phyloP scores from a whole-genome alignment of 768 basidiomycete genomes.

The Lepiota venenata region DNA sequence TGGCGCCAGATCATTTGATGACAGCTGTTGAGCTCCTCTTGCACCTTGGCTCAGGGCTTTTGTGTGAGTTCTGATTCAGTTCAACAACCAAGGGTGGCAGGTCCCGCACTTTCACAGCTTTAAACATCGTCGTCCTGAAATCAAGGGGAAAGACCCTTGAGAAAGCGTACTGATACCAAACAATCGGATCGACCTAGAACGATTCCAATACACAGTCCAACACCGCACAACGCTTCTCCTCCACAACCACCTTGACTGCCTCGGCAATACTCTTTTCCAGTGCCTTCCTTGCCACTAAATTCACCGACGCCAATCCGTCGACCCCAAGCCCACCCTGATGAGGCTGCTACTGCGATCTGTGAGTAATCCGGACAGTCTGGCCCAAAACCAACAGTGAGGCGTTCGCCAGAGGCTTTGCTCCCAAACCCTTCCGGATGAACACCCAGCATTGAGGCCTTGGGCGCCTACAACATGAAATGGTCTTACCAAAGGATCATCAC shows the following conservation, averaged over 20 bases:
- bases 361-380: slow-evolving; percentile 58
- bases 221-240: slow-evolving; percentile 61
- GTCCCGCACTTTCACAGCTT: too few species aligned
- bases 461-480: slow-evolving; percentile 36
- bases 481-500: background rate
- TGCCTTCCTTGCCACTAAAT: slow-evolving; percentile 17
- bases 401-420: slow-evolving; percentile 37
- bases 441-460: slow-evolving; percentile 60
- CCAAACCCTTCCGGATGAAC: slow-evolving; percentile 61
- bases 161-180: background rate
- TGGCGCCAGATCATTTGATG: too few species aligned
- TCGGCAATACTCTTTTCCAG: slow-evolving; percentile 38
- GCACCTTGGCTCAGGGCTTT: too few species aligned
- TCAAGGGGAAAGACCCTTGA: too few species aligned
- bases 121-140: too few species aligned
- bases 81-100: too few species aligned
- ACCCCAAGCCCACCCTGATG: slow-evolving; percentile 54
- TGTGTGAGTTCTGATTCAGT: too few species aligned
- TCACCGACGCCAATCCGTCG: slow-evolving; percentile 14
- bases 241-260: slow-evolving; percentile 51
- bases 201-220: slow-evolving; percentile 56
- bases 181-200: background rate
- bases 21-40: too few species aligned
- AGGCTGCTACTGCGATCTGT: slow-evolving; percentile 63
- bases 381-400: slow-evolving; percentile 63